These are phyloP conservation scores for Alternaria sp. DNA, from an alignment of 2,329 filamentous ascomycete genomes.

Conservation along the genomic window DNA sequence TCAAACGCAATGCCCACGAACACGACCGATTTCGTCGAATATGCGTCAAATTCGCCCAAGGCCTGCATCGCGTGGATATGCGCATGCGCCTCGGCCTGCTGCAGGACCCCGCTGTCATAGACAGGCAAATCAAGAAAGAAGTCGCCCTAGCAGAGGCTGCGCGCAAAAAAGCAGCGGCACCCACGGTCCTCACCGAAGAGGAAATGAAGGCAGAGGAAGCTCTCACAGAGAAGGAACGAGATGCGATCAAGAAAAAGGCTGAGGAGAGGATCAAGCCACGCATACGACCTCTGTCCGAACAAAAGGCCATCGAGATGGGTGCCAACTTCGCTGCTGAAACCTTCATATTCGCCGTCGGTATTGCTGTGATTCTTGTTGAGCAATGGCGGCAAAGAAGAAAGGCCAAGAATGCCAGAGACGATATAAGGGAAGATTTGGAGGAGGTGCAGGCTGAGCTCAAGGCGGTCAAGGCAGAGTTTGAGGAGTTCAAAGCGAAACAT, in stretches of 20 bases:
- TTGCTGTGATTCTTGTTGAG: conserved; percentile 69
- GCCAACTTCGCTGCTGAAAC: conserved; percentile 74
- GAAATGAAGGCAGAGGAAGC: conserved; percentile 66
- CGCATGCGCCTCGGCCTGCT: conserved; percentile 71
- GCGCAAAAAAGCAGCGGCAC: conserved; percentile 60
- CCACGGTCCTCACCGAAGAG: conserved; percentile 70
- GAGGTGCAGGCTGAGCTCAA: conserved; percentile 62
- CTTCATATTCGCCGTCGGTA: conserved; percentile 72
- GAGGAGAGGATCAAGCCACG: conserved; percentile 57
- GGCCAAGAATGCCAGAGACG: conserved; percentile 66
- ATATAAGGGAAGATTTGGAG: conserved; percentile 67
- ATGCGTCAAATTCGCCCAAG: conserved; percentile 70
- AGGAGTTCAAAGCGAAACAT: conserved; percentile 51
- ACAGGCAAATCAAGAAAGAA: conserved; percentile 62
- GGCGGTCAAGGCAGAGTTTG: conserved; percentile 51
- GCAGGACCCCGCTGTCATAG: conserved; percentile 67
- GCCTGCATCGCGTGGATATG: conserved; percentile 73
- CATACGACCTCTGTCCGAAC: conserved; percentile 71
- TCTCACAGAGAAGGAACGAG: conserved; percentile 57
- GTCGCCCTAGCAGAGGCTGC: conserved; percentile 65
- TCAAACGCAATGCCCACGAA: conserved; percentile 73
- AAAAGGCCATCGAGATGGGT: conserved; percentile 73
- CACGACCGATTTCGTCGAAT: conserved; percentile 71
- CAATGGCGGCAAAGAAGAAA: conserved; percentile 69
- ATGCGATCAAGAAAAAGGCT: conserved; percentile 57